Conservation (phyloP, 352 stramenopile species). For the Pythium monospermum region DNA sequence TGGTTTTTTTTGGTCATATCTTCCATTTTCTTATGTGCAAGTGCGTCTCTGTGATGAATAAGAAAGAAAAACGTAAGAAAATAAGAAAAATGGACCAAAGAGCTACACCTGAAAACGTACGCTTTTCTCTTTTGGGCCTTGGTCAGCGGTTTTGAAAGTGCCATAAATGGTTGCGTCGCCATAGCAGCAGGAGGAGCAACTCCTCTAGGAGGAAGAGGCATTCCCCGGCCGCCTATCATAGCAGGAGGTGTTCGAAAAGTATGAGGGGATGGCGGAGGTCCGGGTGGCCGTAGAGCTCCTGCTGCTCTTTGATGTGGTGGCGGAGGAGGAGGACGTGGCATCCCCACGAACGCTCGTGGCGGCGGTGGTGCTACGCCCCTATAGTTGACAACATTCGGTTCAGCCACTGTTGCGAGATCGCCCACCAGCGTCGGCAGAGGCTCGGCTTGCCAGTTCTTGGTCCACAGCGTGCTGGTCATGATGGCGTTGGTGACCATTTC, state of each 20-base stretch:
- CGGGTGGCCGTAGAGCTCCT: no score
- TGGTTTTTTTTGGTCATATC: slow-evolving; percentile 72
- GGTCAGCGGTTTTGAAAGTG: slow-evolving; percentile 33
- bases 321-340: neutral
- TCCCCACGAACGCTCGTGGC: neutral
- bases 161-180: slow-evolving; percentile 40
- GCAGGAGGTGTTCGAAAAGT: no score
- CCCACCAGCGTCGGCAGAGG: slow-evolving; percentile 64
- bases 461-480: slow-evolving; percentile 80
- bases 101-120: no score
- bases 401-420: slow-evolving; percentile 26
- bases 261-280: no score
- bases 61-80: slow-evolving; percentile 23
- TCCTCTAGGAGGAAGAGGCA: no score
- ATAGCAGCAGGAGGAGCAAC: no score
- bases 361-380: slow-evolving; percentile 4
- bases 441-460: slow-evolving; percentile 76
- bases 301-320: no score
- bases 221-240: no score
- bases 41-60: neutral
- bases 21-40: slow-evolving; percentile 17
- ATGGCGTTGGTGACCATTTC: slow-evolving; percentile 82
- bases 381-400: slow-evolving; percentile 17
- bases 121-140: slow-evolving; percentile 76
- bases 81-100: no score